These are phyloP conservation scores for Hydnum rufescens DNA, from an alignment of 768 basidiomycete species.

Conservation along the genomic window DNA sequence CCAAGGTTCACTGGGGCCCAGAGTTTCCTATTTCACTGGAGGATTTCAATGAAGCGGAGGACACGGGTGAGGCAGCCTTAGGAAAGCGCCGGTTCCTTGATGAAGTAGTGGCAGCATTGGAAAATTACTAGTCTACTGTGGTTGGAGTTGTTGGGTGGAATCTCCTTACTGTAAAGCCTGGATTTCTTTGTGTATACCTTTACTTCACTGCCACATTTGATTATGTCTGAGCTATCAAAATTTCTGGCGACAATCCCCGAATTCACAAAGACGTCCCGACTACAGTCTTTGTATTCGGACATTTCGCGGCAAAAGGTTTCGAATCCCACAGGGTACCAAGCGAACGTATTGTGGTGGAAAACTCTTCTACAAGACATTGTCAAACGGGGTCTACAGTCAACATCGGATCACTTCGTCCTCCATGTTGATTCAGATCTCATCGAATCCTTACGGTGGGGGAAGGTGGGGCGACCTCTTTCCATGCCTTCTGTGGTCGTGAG, in stretches of 20 bases:
- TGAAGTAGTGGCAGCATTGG: too few species aligned
- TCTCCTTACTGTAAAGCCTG: too few species aligned
- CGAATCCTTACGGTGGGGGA: constrained; percentile 42
- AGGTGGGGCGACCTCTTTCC: constrained; percentile 56
- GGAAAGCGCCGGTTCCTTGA: too few species aligned
- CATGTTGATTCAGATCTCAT: constrained; percentile 32
- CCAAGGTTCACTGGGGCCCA: too few species aligned
- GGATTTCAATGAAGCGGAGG: too few species aligned
- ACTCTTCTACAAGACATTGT: constrained; percentile 40
- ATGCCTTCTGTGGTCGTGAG: constrained; percentile 57
- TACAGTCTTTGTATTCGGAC: constrained; percentile 59
- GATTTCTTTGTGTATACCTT: too few species aligned
- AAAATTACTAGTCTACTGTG: too few species aligned
- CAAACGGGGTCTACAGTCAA: constrained; percentile 32
- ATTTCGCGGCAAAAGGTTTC: constrained; percentile 65
- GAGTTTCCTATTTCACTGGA: too few species aligned
- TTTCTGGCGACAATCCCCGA: constrained; percentile 8
- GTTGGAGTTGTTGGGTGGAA: too few species aligned
- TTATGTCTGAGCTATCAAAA: constrained; percentile 7
- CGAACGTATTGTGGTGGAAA: constrained; percentile 82
- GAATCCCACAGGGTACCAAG: constrained; percentile 63
- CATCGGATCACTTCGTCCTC: constrained; percentile 36
- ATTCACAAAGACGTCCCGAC: constrained; percentile 16
- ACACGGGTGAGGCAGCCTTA: too few species aligned
- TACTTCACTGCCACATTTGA: too few species aligned